Evolutionary conservation across 2,329 filamentous ascomycete species (phyloP).

Genomic region (Fusarium pseudoanthophilum): DNA sequence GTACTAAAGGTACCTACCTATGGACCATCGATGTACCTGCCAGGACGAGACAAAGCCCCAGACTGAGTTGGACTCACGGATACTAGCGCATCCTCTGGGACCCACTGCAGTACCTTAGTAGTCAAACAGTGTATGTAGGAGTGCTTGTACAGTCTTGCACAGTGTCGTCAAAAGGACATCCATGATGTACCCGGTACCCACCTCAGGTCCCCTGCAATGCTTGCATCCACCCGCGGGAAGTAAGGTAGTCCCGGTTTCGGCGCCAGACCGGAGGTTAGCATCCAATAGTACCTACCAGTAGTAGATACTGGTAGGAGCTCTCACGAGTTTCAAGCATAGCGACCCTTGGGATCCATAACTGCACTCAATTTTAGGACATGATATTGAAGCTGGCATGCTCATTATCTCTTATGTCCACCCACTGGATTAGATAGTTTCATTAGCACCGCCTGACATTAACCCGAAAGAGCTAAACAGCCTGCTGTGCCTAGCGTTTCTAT

Average conservation of each 20-base stretch:
- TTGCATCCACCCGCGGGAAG: neutral
- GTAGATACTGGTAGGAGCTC: neutral
- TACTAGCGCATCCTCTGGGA: conserved; percentile 11
- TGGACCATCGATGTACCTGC: neutral
- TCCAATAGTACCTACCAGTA: too few species aligned
- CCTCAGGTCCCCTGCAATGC: neutral
- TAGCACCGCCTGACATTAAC: neutral
- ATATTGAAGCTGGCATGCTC: neutral
- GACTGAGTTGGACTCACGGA: neutral
- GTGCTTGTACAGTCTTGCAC: neutral
- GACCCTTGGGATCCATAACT: neutral
- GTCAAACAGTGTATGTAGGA: neutral
- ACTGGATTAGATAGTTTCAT: neutral
- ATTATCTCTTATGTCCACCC: neutral
- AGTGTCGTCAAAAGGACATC: neutral
- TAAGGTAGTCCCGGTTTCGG: conserved; percentile 2
- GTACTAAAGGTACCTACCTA: neutral
- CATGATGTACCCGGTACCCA: neutral
- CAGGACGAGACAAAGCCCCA: conserved; percentile 1
- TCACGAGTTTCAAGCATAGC: neutral
- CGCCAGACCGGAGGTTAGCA: neutral
- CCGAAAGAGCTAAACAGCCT: neutral
- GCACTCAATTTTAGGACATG: neutral
- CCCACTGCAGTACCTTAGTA: neutral
- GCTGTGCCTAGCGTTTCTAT: neutral